Conservation (phyloP, 306 rosid species). For the Boehmeria nivea region DNA sequence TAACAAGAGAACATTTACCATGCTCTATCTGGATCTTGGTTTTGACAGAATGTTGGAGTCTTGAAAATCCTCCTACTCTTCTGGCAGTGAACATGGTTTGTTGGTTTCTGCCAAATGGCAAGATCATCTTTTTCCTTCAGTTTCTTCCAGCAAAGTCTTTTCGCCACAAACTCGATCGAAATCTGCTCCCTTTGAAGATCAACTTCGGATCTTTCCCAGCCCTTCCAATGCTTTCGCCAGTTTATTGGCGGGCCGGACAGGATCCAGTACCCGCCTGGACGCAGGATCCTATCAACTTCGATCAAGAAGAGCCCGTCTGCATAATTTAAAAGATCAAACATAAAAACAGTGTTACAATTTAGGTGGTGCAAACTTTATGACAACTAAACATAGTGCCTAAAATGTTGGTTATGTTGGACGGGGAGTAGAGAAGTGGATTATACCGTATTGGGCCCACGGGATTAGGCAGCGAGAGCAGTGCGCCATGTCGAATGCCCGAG, state of each 20-base stretch:
- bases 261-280: conserved; percentile 98
- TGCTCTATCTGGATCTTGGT: conserved; percentile 72
- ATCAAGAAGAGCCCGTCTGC: conserved; percentile 78
- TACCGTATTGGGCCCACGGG: conserved; percentile 87
- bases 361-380: no score
- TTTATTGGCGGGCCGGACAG: conserved; percentile 98
- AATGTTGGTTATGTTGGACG: no score
- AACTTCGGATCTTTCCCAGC: conserved; percentile 69
- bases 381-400: no score
- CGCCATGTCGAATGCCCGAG: conserved; percentile 94
- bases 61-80: conserved; percentile 54
- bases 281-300: conserved; percentile 74
- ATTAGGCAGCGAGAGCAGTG: conserved; percentile 99
- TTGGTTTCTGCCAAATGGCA: conserved; percentile 92
- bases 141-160: conserved; percentile 85
- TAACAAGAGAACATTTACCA: conserved; percentile 41
- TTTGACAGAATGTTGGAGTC: conserved; percentile 55
- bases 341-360: neutral
- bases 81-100: conserved; percentile 74
- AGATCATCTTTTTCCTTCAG: conserved; percentile 60
- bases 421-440: no score
- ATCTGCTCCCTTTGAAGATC: conserved; percentile 70
- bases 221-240: conserved; percentile 74
- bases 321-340: neutral
- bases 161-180: conserved; percentile 65